Conservation (phyloP, 495 filamentous ascomycete species). For the Xylaria flabelliformis region DNA sequence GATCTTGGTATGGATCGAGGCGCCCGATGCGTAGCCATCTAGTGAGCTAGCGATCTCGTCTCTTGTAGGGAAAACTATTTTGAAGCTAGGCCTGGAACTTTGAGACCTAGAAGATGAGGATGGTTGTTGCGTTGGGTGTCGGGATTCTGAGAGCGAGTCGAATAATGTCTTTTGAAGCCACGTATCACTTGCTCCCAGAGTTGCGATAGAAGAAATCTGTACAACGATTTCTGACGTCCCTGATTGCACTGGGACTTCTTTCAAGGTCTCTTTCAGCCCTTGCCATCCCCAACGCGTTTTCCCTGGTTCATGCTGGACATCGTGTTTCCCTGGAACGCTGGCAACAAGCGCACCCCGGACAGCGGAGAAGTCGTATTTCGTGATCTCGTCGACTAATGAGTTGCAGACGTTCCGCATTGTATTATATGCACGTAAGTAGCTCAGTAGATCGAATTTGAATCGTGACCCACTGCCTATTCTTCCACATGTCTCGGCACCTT, state of each 20-base stretch:
- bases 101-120: conserved; percentile 33
- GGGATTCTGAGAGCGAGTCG: conserved; percentile 36
- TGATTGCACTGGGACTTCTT: conserved; percentile 50
- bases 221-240: conserved; percentile 66
- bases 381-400: conserved; percentile 61
- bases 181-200: conserved; percentile 72
- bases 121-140: conserved; percentile 42
- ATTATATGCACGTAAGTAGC: conserved; percentile 76
- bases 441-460: conserved; percentile 79
- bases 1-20: conserved; percentile 82
- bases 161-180: conserved; percentile 79
- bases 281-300: conserved; percentile 77
- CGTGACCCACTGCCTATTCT: conserved; percentile 65
- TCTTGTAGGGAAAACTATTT: conserved; percentile 80
- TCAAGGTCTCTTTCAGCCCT: conserved; percentile 66
- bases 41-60: conserved; percentile 79
- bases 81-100: conserved; percentile 43
- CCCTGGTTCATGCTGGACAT: conserved; percentile 47
- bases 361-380: conserved; percentile 70
- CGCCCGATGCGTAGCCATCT: conserved; percentile 79
- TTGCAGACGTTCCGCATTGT: conserved; percentile 52
- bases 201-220: conserved; percentile 85
- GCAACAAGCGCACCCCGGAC: conserved; percentile 77
- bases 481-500: conserved; percentile 9
- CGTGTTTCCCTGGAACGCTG: conserved; percentile 74